Evolutionary conservation across 352 stramenopile species (phyloP), one percentile per base, ranked within the genome.

Genomic region (Phytopythium chamaehyphon): DNA sequence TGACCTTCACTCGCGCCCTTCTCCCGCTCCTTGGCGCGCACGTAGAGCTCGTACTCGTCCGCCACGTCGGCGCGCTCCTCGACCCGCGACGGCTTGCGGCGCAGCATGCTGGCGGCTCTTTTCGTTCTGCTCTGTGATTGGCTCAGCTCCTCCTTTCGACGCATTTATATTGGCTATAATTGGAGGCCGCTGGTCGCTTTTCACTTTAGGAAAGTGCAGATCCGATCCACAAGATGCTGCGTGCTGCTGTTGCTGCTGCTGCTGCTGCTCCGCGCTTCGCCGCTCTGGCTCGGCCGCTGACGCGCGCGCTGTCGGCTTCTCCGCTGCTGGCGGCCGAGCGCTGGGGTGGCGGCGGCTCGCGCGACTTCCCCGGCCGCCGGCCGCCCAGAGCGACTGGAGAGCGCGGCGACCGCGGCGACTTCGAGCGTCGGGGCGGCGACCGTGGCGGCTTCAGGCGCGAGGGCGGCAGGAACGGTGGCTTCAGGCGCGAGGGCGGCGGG

Each of bases 41-140:
- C 37, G 54, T 90, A 90, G 11, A 51, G 40, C 57, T 86, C 73
- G 68, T 86, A 90, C 66, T 90, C 80, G 11, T 79, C 80, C 47
- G 76, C 69, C 16, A 88, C 75, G 52, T 88, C 75, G 8, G 77
- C 71, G 45, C 71, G 73, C 47, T 86, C 73, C 47, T 90, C 76
- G 45, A 90, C 73, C 18, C 76, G 75, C 40, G 78, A 85, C 24
- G 78, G 71, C 47, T 74, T 76, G 11, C 73, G 52, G n/a, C 73
- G 69, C 57, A 84, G 70, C 73, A 84, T 84, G 28, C n/a, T 18
- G 28, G 43, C 18, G 45, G 8, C n/a, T 43, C 18, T 15, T 28
- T 51, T 24, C 18, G 2, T 16, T 16, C 42, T 6, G 12, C 10
- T 28, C 22, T 18, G 10, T 12, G 1, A 9, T 15, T 26, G 26